Base-by-base conservation (phyloP, 2,329 filamentous ascomycete genomes). In the Aaosphaeria pasadenensis region DNA sequence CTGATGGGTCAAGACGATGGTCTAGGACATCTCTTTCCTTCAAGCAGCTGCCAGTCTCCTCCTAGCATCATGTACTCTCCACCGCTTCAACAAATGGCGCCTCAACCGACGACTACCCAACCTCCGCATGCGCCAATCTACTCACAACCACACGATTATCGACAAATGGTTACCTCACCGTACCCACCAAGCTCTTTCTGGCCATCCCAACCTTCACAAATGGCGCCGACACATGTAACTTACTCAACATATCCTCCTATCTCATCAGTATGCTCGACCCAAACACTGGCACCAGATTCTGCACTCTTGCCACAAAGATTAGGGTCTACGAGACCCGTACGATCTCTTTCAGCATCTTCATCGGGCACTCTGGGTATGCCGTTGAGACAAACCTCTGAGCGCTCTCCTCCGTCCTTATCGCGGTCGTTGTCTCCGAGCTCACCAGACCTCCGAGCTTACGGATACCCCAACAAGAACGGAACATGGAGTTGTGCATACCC, bases 401-500 rank as follows among this genome's bases (percentile, higher is more conserved):
- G 58, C 43, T 64, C 67, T 28, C 63, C 64, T 39, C 63, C 63
- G 24, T 50, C 58, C 11, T 52, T 64, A 11, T 70, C 69, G 7
- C 65, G 70, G 38, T 72, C 69, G 4, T 54, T 71, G 6, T 73
- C 70, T 24, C 70, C 70, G 9, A 67, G 64, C 44, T 66, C 67
- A 7, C 67, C 68, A 40, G 71, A 73, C 47, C 63, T 73, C 11
- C 60, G 68, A 40, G 63, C 62, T 5, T 73, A 71, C 45, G 75
- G 75, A n/a, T 70, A 65, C 47, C 66, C 67, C 9, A 76, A 74
- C 55, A 67, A 71, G 49, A 69, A 75, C 43, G 73, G 74, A 33
- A 78, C 74, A 49, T 84, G 81, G 81, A 77, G 77, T 42, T 85
- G 82, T 60, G 77, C 76, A 4, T 80, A 80, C 57, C 80, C 78